Percentiles rank a stretch among this genome's conserved stretches.
Evolutionary conservation across 805 yeast species (phyloP).

Genomic region (Priceomyces carsonii): DNA sequence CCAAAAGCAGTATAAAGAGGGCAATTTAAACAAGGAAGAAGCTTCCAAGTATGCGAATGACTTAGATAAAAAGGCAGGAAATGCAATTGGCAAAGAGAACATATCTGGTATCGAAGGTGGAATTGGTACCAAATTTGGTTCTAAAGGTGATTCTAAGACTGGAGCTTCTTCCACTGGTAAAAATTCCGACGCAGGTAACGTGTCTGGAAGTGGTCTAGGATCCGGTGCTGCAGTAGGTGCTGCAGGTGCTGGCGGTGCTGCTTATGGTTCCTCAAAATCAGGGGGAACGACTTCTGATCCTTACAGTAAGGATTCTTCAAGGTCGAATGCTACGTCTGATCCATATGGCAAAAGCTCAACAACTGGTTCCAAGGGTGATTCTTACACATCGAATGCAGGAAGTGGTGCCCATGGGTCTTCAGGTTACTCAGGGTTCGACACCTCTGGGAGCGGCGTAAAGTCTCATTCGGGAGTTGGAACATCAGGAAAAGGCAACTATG

Average conservation of each 20-base stretch:
- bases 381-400: slow-evolving; percentile 9
- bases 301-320: slow-evolving; percentile 12
- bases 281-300: slow-evolving; percentile 9
- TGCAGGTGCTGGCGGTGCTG: slow-evolving; percentile 12
- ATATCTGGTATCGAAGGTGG: slow-evolving; percentile 30
- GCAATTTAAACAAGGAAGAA: slow-evolving; percentile 26
- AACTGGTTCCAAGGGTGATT: slow-evolving; percentile 8
- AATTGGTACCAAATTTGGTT: slow-evolving; percentile 24
- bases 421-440: slow-evolving; percentile 10
- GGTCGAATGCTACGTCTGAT: slow-evolving; percentile 14
- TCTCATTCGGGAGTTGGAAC: slow-evolving; percentile 9
- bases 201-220: slow-evolving; percentile 6
- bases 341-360: too few species aligned
- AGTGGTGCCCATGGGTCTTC: slow-evolving; percentile 10
- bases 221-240: slow-evolving; percentile 11
- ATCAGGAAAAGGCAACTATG: slow-evolving; percentile 12
- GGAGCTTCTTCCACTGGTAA: slow-evolving; percentile 11
- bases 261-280: slow-evolving; percentile 10
- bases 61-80: slow-evolving; percentile 18
- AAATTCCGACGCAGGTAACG: slow-evolving; percentile 10
- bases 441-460: slow-evolving; percentile 15
- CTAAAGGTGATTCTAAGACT: slow-evolving; percentile 22
- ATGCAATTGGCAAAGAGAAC: slow-evolving; percentile 19
- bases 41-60: slow-evolving; percentile 28
- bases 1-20: slow-evolving; percentile 28